phyloP scores from a whole-genome alignment of 2,329 filamentous ascomycete genomes.

The Aspergillus sp. region DNA sequence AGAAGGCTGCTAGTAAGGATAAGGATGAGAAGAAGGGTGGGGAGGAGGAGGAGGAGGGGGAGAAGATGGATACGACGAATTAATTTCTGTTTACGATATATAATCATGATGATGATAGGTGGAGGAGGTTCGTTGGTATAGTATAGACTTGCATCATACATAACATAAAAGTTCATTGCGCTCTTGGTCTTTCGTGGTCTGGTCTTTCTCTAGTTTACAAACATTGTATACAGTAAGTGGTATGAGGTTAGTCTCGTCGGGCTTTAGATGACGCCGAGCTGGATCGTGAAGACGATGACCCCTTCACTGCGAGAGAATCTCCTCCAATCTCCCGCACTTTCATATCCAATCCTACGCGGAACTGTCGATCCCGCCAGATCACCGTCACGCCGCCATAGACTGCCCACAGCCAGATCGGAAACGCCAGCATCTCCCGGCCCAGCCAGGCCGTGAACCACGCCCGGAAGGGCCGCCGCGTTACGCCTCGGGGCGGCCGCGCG shows the following conservation, averaged over 20 bases:
- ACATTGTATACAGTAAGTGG: background rate
- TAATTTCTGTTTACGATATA: background rate
- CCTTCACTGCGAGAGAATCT: background rate
- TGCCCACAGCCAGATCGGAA: slow-evolving; percentile 89
- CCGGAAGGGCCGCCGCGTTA: slow-evolving; percentile 57
- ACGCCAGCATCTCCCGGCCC: slow-evolving; percentile 75
- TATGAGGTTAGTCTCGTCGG: slow-evolving; percentile 8
- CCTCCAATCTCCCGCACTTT: slow-evolving; percentile 65
- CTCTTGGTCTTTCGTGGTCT: slow-evolving; percentile 10
- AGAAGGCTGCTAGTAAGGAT: slow-evolving; percentile 26
- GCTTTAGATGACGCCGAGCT: slow-evolving; percentile 15
- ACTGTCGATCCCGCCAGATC: slow-evolving; percentile 80
- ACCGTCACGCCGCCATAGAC: slow-evolving; percentile 87
- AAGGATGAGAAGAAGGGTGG: slow-evolving; percentile 24
- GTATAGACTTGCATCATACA: background rate
- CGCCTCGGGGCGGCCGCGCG: slow-evolving; percentile 54
- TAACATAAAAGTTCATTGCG: background rate
- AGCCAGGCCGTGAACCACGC: slow-evolving; percentile 84
- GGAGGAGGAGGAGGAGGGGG: slow-evolving; percentile 13
- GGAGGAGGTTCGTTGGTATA: no score
- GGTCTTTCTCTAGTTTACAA: background rate
- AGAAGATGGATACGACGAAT: slow-evolving; percentile 7
- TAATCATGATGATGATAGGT: no score
- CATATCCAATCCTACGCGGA: slow-evolving; percentile 82
- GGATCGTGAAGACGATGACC: background rate